Evolutionary conservation across 1,284 basidiomycete genomes (phyloP).

Genomic region (Ustilago crameri): DNA sequence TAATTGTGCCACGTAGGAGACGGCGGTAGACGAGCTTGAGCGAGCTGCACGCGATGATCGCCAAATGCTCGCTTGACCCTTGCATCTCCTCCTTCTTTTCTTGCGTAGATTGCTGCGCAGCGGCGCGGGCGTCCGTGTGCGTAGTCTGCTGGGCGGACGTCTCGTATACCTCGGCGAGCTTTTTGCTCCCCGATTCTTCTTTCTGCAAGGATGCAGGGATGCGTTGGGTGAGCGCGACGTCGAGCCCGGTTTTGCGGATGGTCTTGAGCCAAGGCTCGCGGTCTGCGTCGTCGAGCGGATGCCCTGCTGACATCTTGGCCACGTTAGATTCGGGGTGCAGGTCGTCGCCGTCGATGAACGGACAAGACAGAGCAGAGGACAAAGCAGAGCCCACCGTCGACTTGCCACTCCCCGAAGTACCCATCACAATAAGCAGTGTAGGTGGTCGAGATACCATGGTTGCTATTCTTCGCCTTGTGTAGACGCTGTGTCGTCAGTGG

Average conservation of each 20-base stretch:
- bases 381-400: conserved; percentile 82
- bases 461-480: background rate
- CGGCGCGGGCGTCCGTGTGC: background rate
- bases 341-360: conserved; percentile 90
- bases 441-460: conserved; percentile 7
- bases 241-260: conserved; percentile 76
- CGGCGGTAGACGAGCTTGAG: conserved; percentile 84
- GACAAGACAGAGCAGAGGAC: conserved; percentile 74
- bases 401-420: conserved; percentile 75
- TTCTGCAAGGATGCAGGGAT: background rate
- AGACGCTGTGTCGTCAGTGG: background rate
- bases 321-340: conserved; percentile 85
- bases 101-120: background rate
- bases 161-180: conserved; percentile 29
- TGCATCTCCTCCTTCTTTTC: background rate
- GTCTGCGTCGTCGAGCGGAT: conserved; percentile 81
- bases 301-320: conserved; percentile 84
- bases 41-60: conserved; percentile 85
- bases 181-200: background rate
- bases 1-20: conserved; percentile 73
- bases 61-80: background rate
- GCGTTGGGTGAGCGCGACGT: conserved; percentile 51
- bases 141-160: conserved; percentile 6
- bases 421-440: conserved; percentile 45
- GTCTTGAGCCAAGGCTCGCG: conserved; percentile 84